phyloP scores from a whole-genome alignment of 768 basidiomycete genomes.

The Russula earlei region DNA sequence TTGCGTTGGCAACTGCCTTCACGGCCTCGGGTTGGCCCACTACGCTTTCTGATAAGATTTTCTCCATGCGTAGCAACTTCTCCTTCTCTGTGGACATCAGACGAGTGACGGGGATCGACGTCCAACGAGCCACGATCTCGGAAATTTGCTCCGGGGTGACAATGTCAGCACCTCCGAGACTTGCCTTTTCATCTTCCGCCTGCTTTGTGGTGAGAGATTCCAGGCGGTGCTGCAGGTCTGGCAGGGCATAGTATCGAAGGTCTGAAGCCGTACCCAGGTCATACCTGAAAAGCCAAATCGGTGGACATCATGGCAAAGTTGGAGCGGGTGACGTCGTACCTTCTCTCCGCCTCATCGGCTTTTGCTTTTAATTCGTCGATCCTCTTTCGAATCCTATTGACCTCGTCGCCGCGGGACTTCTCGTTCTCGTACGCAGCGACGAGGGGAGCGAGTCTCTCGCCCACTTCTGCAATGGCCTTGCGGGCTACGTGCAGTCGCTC shows the following conservation, averaged over 20 bases:
- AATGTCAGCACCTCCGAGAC: constrained; percentile 46
- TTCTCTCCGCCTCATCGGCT: constrained; percentile 85
- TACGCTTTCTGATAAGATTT: constrained; percentile 62
- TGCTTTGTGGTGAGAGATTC: constrained; percentile 66
- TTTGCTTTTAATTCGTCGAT: constrained; percentile 91
- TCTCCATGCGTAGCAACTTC: constrained; percentile 82
- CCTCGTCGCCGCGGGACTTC: constrained; percentile 72
- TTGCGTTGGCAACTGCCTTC: constrained; percentile 87
- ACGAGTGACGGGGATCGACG: constrained; percentile 80
- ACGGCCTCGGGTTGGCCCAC: constrained; percentile 90
- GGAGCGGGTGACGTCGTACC: constrained; percentile 30
- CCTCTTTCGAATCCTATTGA: constrained; percentile 62
- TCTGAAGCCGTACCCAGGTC: constrained; percentile 78
- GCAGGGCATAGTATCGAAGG: constrained; percentile 84
- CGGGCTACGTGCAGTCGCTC: constrained; percentile 66
- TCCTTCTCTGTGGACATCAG: constrained; percentile 87
- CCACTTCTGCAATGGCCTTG: constrained; percentile 74
- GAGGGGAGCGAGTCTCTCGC: constrained; percentile 75
- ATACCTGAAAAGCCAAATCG: constrained; percentile 3
- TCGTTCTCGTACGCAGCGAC: constrained; percentile 82
- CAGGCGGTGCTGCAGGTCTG: constrained; percentile 72
- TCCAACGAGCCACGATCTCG: constrained; percentile 91
- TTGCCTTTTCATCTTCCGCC: constrained; percentile 53
- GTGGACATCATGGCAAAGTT: constrained; percentile 10
- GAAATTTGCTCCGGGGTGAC: constrained; percentile 89